phyloP scores from a whole-genome alignment of 768 basidiomycete genomes.

The Amanita pallidorosea region DNA sequence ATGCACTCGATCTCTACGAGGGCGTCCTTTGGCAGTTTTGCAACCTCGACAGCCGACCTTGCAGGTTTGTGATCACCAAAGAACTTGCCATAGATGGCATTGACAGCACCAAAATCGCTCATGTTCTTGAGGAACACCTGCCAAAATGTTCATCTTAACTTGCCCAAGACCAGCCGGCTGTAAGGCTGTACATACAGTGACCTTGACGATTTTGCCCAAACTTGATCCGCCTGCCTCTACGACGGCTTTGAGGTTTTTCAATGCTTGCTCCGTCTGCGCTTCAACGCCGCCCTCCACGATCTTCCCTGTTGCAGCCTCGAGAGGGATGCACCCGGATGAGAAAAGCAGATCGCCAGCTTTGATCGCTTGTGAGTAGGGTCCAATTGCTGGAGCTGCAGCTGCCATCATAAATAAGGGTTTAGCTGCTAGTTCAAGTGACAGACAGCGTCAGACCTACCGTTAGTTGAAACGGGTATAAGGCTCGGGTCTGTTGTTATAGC shows the following conservation, averaged over 20 bases:
- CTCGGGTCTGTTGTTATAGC: neutral
- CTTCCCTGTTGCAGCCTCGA: slow-evolving; percentile 62
- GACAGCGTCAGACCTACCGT: neutral
- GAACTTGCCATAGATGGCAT: slow-evolving; percentile 70
- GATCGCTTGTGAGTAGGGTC: slow-evolving; percentile 85
- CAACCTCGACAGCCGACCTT: slow-evolving; percentile 83
- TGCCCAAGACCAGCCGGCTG: neutral
- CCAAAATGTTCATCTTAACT: neutral
- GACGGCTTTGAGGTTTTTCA: slow-evolving; percentile 79
- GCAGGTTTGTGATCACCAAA: slow-evolving; percentile 93
- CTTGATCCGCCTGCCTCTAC: slow-evolving; percentile 76
- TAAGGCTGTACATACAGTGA: slow-evolving; percentile 54
- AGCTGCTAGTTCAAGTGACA: neutral
- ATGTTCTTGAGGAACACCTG: slow-evolving; percentile 90
- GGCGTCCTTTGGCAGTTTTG: slow-evolving; percentile 82
- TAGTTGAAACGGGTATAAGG: slow-evolving; percentile 2
- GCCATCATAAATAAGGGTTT: too few species aligned
- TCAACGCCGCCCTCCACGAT: slow-evolving; percentile 69
- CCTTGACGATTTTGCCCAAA: slow-evolving; percentile 78
- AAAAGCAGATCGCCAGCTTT: slow-evolving; percentile 80
- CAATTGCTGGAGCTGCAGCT: slow-evolving; percentile 75
- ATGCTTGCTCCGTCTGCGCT: slow-evolving; percentile 71
- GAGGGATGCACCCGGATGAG: slow-evolving; percentile 80
- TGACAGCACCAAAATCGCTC: slow-evolving; percentile 81
- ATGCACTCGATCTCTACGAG: slow-evolving; percentile 90